These are phyloP conservation scores for Thozetella sp. DNA, from an alignment of 495 filamentous ascomycete species.

Conservation along the genomic window DNA sequence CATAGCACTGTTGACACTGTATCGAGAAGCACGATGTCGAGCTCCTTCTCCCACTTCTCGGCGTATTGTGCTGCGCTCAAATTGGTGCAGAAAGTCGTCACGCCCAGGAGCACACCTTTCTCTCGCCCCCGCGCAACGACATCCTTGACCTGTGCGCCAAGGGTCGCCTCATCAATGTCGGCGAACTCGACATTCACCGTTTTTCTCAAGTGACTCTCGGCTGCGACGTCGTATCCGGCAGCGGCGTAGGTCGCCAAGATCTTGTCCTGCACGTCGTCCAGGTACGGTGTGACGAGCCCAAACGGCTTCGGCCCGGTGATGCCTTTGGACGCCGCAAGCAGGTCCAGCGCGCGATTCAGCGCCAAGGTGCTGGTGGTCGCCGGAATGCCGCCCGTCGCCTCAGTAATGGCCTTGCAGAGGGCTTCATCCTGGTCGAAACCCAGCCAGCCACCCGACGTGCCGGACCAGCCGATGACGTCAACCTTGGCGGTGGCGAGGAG, in stretches of 20 bases:
- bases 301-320: background rate
- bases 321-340: conserved; percentile 13
- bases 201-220: conserved; percentile 15
- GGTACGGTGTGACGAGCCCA: conserved; percentile 26
- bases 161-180: conserved; percentile 13
- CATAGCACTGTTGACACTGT: conserved; percentile 27
- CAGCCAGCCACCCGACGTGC: conserved; percentile 25
- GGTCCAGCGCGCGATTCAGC: conserved; percentile 22
- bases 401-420: conserved; percentile 20
- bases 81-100: conserved; percentile 21
- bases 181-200: conserved; percentile 25
- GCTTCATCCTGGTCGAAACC: conserved; percentile 21
- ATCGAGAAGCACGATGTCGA: conserved; percentile 21
- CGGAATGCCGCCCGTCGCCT: conserved; percentile 17
- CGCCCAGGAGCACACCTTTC: conserved; percentile 16
- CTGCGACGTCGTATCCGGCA: conserved; percentile 18
- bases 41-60: conserved; percentile 21
- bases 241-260: conserved; percentile 23
- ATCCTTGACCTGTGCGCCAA: conserved; percentile 20
- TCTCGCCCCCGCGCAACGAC: conserved; percentile 15
- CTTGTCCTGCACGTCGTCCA: conserved; percentile 19
- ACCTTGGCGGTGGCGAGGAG: conserved; percentile 21
- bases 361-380: conserved; percentile 23
- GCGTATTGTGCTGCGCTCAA: conserved; percentile 20
- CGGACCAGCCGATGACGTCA: conserved; percentile 25